Conservation (phyloP, 306 rosid genomes). For the Glycine tomentella region DNA sequence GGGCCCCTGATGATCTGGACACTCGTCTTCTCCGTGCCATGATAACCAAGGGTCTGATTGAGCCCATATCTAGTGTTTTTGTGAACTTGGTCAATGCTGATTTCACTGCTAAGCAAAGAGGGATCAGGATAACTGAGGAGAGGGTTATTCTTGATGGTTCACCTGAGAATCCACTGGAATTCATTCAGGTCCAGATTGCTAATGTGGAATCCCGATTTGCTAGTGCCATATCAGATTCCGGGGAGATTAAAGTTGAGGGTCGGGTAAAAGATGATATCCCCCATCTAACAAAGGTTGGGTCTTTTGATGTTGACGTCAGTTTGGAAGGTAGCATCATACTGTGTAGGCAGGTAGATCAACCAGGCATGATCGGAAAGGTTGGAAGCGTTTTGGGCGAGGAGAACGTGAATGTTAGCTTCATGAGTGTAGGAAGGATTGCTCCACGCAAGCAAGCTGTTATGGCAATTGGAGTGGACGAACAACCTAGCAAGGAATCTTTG, state of each 20-base stretch:
- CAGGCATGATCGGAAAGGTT: slow-evolving; percentile 91
- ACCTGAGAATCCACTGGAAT: slow-evolving; percentile 87
- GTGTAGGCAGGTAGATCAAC: slow-evolving; percentile 98
- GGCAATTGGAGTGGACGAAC: slow-evolving; percentile 98
- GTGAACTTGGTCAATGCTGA: slow-evolving; percentile 98
- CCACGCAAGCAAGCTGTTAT: slow-evolving; percentile 99
- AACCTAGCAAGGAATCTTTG: slow-evolving; percentile 74
- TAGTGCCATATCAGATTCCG: slow-evolving; percentile 87
- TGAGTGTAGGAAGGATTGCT: slow-evolving; percentile 98
- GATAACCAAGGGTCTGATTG: slow-evolving; percentile 97
- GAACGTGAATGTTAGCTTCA: slow-evolving; percentile 96
- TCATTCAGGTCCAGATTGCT: slow-evolving; percentile 88
- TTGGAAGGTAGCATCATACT: slow-evolving; percentile 92
- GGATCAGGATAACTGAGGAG: slow-evolving; percentile 88
- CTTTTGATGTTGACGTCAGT: slow-evolving; percentile 95
- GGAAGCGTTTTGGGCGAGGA: slow-evolving; percentile 90
- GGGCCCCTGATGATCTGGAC: slow-evolving; percentile 98
- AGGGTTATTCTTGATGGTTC: slow-evolving; percentile 81
- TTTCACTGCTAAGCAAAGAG: slow-evolving; percentile 98
- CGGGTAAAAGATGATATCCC: slow-evolving; percentile 90
- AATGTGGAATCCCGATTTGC: slow-evolving; percentile 94
- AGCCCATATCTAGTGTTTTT: slow-evolving; percentile 90
- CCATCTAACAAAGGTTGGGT: slow-evolving; percentile 95
- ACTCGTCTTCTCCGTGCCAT: slow-evolving; percentile 97
- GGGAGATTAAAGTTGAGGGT: slow-evolving; percentile 91